phyloP scores from a whole-genome alignment of 2,329 filamentous ascomycete species.

The Pezicula neosporulosa region DNA sequence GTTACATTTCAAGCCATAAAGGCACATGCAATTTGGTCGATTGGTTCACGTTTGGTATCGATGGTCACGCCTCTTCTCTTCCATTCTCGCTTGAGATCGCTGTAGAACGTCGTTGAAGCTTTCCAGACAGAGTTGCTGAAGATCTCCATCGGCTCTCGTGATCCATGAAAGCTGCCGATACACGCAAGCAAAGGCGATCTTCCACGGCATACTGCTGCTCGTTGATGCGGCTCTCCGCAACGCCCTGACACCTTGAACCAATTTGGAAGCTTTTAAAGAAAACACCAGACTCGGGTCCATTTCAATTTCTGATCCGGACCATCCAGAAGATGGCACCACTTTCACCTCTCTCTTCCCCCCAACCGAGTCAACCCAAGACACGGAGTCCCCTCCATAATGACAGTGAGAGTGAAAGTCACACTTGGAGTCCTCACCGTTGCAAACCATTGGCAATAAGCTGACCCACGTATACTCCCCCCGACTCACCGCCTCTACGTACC shows the following conservation, averaged over 20 bases:
- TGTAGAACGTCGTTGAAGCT: background rate
- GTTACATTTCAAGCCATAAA: no score
- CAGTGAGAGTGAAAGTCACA: background rate
- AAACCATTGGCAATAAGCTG: slow-evolving; percentile 28
- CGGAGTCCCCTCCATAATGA: background rate
- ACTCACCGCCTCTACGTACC: slow-evolving; percentile 22
- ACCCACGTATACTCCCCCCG: slow-evolving; percentile 26
- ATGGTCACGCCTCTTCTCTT: no score
- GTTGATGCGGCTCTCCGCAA: slow-evolving; percentile 20
- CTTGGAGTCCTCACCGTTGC: slow-evolving; percentile 5
- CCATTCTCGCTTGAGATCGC: background rate
- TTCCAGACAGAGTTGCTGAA: background rate
- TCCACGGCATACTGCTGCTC: slow-evolving; percentile 10
- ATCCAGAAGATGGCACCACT: slow-evolving; percentile 3
- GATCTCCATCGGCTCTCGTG: slow-evolving; percentile 7
- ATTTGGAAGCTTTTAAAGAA: slow-evolving; percentile 9
- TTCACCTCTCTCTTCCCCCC: background rate
- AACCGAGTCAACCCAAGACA: slow-evolving; percentile 6
- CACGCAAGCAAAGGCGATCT: slow-evolving; percentile 16
- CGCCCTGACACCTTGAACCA: slow-evolving; percentile 7
- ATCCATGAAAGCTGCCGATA: slow-evolving; percentile 6
- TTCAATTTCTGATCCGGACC: slow-evolving; percentile 9
- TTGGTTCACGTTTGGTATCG: no score
- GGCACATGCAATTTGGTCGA: no score
- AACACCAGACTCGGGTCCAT: slow-evolving; percentile 9